phyloP scores from a whole-genome alignment of 2,329 filamentous ascomycete genomes.

The Coniochaeta sp. region DNA sequence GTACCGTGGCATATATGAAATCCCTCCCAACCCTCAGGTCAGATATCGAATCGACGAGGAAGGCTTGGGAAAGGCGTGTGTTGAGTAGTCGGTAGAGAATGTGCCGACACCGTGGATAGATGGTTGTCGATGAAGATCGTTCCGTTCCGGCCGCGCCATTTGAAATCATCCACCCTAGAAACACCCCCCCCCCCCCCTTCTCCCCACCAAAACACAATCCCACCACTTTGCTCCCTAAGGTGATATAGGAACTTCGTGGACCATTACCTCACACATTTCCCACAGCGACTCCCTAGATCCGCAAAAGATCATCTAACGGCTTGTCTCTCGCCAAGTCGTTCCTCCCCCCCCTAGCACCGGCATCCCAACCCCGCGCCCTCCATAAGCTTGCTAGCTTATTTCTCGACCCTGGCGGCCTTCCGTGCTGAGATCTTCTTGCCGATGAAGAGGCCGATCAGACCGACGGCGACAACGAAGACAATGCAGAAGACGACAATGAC shows the following conservation, averaged over 20 bases:
- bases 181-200: background rate
- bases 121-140: background rate
- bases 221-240: background rate
- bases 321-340: background rate
- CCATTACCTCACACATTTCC: background rate
- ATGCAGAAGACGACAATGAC: constrained; percentile 57
- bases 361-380: background rate
- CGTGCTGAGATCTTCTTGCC: constrained; percentile 22
- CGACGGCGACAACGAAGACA: constrained; percentile 45
- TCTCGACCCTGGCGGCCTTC: constrained; percentile 15
- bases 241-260: background rate
- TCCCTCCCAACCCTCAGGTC: background rate
- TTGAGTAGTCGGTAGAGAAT: constrained; percentile 2
- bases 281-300: background rate
- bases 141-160: background rate
- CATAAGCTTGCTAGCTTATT: constrained; percentile 10
- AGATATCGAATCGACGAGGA: background rate
- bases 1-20: background rate
- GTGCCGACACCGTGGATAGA: background rate
- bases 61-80: background rate
- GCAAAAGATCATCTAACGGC: background rate
- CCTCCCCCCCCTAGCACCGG: background rate
- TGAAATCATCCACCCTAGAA: background rate
- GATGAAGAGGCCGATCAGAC: constrained; percentile 41
- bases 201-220: background rate